These are phyloP conservation scores for Fraxinus platypoda DNA, from an alignment of 305 asterid genomes.

Conservation along the genomic window DNA sequence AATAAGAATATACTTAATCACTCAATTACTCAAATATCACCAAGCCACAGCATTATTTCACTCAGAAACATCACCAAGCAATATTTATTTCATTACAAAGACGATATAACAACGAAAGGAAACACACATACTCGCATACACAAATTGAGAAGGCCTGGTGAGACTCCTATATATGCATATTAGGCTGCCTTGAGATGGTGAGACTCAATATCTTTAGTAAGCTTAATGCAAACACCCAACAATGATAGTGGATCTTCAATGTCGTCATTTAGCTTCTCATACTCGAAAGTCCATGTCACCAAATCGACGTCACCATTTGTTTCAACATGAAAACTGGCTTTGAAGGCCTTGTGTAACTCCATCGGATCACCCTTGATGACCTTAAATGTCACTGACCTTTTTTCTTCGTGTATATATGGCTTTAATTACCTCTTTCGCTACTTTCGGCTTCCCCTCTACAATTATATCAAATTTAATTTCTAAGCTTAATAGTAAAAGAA, in stretches of 20 bases:
- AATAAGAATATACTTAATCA: not conserved
- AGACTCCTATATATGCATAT: not conserved
- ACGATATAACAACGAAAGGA: not conserved
- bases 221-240: not conserved
- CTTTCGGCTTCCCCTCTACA: slow-evolving; percentile 6
- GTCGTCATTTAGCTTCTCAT: slow-evolving; percentile 22
- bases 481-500: not conserved
- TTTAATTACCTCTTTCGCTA: slow-evolving; percentile 22
- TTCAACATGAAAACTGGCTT: slow-evolving; percentile 19
- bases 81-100: not conserved
- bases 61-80: not conserved
- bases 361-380: slow-evolving; percentile 22
- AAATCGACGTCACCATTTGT: slow-evolving; percentile 13
- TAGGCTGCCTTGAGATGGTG: slow-evolving; percentile 9
- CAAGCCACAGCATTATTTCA: not conserved
- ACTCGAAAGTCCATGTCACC: slow-evolving; percentile 24
- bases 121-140: not conserved
- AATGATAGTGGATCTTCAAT: slow-evolving; percentile 20
- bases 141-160: not conserved
- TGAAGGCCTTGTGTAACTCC: slow-evolving; percentile 17
- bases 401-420: slow-evolving; percentile 22
- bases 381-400: slow-evolving; percentile 21
- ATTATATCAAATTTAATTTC: not conserved
- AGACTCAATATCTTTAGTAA: slow-evolving; percentile 18
- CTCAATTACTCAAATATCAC: not conserved